Evolutionary conservation across 2,329 filamentous ascomycete genomes (phyloP).

Genomic region (Hirsutella minnesotensis): DNA sequence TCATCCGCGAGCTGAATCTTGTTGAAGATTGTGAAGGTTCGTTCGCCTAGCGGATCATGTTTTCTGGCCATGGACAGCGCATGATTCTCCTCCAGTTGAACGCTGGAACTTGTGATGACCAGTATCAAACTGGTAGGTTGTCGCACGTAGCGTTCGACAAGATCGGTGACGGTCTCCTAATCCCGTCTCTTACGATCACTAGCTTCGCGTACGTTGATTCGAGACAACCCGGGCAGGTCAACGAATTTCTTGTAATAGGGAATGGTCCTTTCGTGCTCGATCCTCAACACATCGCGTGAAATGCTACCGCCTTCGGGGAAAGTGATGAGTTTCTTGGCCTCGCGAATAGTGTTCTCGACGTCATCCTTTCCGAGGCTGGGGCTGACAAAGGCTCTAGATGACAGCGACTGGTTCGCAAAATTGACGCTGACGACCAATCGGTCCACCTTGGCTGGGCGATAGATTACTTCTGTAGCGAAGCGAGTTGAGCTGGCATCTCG

Average conservation of each 20-base stretch:
- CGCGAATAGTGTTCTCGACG: slow-evolving; percentile 35
- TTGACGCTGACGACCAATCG: slow-evolving; percentile 31
- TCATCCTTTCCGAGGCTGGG: slow-evolving; percentile 23
- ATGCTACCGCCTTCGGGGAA: slow-evolving; percentile 22
- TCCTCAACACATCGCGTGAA: slow-evolving; percentile 31
- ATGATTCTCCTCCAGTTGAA: slow-evolving; percentile 37
- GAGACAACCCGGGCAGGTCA: slow-evolving; percentile 38
- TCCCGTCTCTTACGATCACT: slow-evolving; percentile 18
- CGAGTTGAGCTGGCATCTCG: slow-evolving; percentile 45
- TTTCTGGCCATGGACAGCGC: slow-evolving; percentile 32
- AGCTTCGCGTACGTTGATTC: slow-evolving; percentile 11
- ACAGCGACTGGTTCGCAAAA: slow-evolving; percentile 14
- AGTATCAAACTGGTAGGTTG: slow-evolving; percentile 47
- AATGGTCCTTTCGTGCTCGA: slow-evolving; percentile 32
- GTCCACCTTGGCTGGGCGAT: slow-evolving; percentile 26
- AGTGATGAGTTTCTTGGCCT: slow-evolving; percentile 39
- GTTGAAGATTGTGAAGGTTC: slow-evolving; percentile 46
- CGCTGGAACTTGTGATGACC: slow-evolving; percentile 37
- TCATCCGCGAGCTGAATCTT: slow-evolving; percentile 35
- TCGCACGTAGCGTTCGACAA: slow-evolving; percentile 42
- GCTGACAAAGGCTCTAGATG: slow-evolving; percentile 16
- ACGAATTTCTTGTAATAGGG: slow-evolving; percentile 38
- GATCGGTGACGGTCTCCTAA: slow-evolving; percentile 18
- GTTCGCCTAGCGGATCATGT: slow-evolving; percentile 28
- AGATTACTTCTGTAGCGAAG: slow-evolving; percentile 48